Evolutionary conservation across 1,139 yeast species (phyloP).

Genomic region (Blastobotrys proliferans): DNA sequence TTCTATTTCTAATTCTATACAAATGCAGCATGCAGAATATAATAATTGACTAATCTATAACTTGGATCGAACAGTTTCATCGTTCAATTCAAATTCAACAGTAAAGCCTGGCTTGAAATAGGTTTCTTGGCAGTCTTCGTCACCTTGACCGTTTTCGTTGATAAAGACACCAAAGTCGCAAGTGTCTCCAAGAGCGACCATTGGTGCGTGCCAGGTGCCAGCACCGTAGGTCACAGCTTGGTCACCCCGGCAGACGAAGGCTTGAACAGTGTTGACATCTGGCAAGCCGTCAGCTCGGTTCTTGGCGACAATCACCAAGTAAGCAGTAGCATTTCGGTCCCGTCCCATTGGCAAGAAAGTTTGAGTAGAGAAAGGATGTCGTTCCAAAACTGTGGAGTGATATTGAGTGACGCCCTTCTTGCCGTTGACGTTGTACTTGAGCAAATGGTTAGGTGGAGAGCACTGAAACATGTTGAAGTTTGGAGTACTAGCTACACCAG

Average conservation of each 20-base stretch:
- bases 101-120: constrained; percentile 49
- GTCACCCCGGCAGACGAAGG: constrained; percentile 73
- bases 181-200: constrained; percentile 61
- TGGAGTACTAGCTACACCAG: constrained; percentile 49
- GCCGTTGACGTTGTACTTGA: constrained; percentile 31
- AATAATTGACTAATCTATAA: constrained; percentile 9
- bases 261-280: constrained; percentile 53
- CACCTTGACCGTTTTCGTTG: constrained; percentile 73
- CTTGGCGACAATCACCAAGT: constrained; percentile 76
- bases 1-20: not conserved
- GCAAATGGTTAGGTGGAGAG: constrained; percentile 63
- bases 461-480: constrained; percentile 85
- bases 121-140: constrained; percentile 81
- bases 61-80: constrained; percentile 8
- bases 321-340: constrained; percentile 46
- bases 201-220: constrained; percentile 88
- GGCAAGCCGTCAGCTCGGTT: constrained; percentile 52
- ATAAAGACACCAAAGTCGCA: constrained; percentile 83
- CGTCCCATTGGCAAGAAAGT: constrained; percentile 88
- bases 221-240: constrained; percentile 87
- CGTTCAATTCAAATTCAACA: constrained; percentile 8
- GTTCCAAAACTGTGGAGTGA: constrained; percentile 67
- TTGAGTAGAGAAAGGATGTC: constrained; percentile 90
- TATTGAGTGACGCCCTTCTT: constrained; percentile 37
- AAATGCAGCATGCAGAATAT: not conserved